Evolutionary conservation across 306 rosid species (phyloP), one percentile per base, ranked within the genome.

Genomic region (Trifolium dubium): DNA sequence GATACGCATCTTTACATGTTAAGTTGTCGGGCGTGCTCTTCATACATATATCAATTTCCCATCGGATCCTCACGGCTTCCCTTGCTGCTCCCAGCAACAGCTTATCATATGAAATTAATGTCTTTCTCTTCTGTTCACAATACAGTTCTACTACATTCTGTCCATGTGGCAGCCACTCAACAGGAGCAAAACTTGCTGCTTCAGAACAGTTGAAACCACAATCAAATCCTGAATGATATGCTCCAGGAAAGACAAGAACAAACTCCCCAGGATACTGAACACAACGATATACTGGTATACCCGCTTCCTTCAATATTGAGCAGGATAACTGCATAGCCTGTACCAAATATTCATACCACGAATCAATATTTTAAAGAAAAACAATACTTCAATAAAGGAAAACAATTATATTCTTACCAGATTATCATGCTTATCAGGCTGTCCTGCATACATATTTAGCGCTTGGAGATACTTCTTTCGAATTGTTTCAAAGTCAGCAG

Each of bases 131-230:
- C 62, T 74, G 79, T 77, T 84, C 84, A 63, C 71, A 58, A 82
- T 88, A 88, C 58, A 75, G 69, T 74, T 92, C 95, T 17, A 83
- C 86, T 64, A 84, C 88, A 73, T 82, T 79, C 85, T 58, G 87
- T 64, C 99, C 99, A 37, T 79, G 85, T 77, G 87, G 92, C 80
- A 94, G 82, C 99, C 97, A 94, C 56, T 87, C 91, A 43, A 94
- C 77, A 75, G 99, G 89, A 65, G 97, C 96, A 73, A 89, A 86
- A 73, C 84, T 84, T 73, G 83, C 87, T 6, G 78, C 83, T 87
- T 88, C 96, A 15, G 93, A 83, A 77, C 85, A 80, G 80, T 85
- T 94, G 83, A 94, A 94, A 66, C 99, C 99, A 31, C 90, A 89
- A 77, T 89, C 86, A 76, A 94, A 88, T 75, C 91, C 95, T 0